Evolutionary conservation across 2,329 filamentous ascomycete genomes (phyloP).

Genomic region (Pyricularia pennisetigena): DNA sequence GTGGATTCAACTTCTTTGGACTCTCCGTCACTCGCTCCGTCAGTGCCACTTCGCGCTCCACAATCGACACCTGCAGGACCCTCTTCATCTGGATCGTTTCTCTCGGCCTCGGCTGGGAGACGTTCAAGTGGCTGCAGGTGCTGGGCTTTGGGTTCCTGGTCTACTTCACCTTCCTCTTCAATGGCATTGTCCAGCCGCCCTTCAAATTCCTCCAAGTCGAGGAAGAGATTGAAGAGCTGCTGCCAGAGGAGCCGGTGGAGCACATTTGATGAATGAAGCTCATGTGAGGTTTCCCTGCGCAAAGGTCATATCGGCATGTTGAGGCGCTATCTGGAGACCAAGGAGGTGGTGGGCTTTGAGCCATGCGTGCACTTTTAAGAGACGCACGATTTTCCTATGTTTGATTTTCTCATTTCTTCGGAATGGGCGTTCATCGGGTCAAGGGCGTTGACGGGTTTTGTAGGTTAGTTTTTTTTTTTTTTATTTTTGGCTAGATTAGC

Average conservation of each 20-base stretch:
- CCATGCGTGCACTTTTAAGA: neutral
- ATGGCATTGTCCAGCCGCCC: slow-evolving; percentile 81
- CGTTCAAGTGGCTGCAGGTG: slow-evolving; percentile 95
- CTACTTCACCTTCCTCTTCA: slow-evolving; percentile 95
- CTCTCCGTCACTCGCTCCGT: slow-evolving; percentile 84
- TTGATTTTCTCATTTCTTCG: neutral
- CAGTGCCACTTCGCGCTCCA: slow-evolving; percentile 86
- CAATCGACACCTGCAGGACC: slow-evolving; percentile 94
- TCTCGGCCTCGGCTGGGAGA: slow-evolving; percentile 88
- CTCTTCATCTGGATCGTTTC: slow-evolving; percentile 98
- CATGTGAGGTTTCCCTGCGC: slow-evolving; percentile 3
- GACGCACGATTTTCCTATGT: neutral
- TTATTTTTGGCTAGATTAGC: neutral
- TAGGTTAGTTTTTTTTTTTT: neutral
- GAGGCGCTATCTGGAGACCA: neutral
- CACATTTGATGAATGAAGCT: slow-evolving; percentile 40
- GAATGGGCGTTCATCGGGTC: neutral
- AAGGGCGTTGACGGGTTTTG: neutral
- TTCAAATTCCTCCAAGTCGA: slow-evolving; percentile 54
- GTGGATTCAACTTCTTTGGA: slow-evolving; percentile 98
- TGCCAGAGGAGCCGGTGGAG: slow-evolving; percentile 79
- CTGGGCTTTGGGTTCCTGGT: slow-evolving; percentile 80
- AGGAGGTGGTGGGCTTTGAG: neutral
- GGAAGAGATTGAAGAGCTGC: slow-evolving; percentile 49
- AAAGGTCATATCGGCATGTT: neutral